Evolutionary conservation across 2,329 filamentous ascomycete genomes (phyloP).

Genomic region (Remersonia thermophila): DNA sequence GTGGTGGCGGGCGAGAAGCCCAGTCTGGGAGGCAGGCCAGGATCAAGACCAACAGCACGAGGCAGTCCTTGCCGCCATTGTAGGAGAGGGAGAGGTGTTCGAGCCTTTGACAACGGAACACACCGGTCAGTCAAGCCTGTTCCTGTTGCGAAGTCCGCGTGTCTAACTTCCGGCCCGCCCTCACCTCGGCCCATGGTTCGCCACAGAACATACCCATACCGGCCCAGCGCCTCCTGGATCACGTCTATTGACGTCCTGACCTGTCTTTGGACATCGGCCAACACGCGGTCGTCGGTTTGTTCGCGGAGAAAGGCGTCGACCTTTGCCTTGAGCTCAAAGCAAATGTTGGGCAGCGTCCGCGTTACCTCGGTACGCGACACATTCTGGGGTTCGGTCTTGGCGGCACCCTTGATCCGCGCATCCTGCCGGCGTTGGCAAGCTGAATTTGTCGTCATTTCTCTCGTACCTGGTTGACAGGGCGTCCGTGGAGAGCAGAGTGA

Average conservation of each 20-base stretch:
- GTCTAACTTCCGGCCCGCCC: conserved; percentile 1
- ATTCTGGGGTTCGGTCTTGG: background rate
- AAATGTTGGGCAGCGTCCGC: conserved; percentile 29
- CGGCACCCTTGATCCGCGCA: conserved; percentile 5
- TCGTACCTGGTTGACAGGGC: no score
- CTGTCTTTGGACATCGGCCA: conserved; percentile 60
- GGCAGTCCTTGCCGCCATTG: conserved; percentile 96
- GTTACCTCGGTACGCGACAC: background rate
- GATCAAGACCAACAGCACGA: conserved; percentile 80
- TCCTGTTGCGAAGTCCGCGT: background rate
- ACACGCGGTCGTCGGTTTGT: conserved; percentile 40
- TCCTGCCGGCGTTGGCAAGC: background rate
- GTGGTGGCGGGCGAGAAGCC: conserved; percentile 16
- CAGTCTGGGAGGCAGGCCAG: conserved; percentile 47
- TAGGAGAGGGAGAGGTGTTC: conserved; percentile 81
- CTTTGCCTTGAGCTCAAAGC: conserved; percentile 42
- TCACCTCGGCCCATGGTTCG: conserved; percentile 11
- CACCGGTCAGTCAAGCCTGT: conserved; percentile 4
- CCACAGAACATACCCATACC: conserved; percentile 51
- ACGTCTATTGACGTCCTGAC: conserved; percentile 60
- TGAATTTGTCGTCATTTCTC: background rate
- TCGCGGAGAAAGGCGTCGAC: conserved; percentile 55
- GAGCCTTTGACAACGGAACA: conserved; percentile 36
- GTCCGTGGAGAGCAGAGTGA: no score
- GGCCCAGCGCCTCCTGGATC: conserved; percentile 60